A percentile compares a stretch with the other conserved stretches of the same genome.
These are phyloP conservation scores for Oryza brachyantha DNA, from an alignment of 176 grass and related monocot genomes.

Conservation along the genomic window DNA sequence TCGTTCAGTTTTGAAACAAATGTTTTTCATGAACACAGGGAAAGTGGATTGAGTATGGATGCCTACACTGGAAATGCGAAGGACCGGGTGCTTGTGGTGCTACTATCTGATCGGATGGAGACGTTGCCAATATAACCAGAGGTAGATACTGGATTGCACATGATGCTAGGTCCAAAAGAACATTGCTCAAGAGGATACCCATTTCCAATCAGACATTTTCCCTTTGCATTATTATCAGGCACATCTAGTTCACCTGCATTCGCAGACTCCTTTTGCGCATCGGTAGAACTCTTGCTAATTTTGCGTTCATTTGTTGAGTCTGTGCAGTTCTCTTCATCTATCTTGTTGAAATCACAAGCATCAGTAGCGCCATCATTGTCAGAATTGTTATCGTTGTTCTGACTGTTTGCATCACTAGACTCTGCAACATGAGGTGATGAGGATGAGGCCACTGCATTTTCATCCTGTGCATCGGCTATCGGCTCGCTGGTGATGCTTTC, in stretches of 20 bases:
- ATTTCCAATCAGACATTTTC: neutral
- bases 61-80: slow-evolving; percentile 95
- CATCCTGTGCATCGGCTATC: neutral
- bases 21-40: neutral
- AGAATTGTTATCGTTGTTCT: slow-evolving; percentile 3
- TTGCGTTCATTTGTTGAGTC: neutral
- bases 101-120: slow-evolving; percentile 86
- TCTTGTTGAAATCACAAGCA: slow-evolving; percentile 16
- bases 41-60: neutral
- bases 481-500: neutral
- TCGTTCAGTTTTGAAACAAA: neutral
- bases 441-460: slow-evolving; percentile 5
- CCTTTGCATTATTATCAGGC: slow-evolving; percentile 14
- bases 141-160: slow-evolving; percentile 42
- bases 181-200: neutral
- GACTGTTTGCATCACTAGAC: neutral
- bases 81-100: slow-evolving; percentile 73
- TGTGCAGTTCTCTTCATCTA: neutral
- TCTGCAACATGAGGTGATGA: neutral
- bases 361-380: neutral
- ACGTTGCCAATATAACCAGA: slow-evolving; percentile 63
- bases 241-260: neutral
- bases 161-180: slow-evolving; percentile 36
- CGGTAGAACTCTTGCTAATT: neutral
- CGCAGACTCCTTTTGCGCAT: neutral